These are phyloP conservation scores for Pythium phragmitis DNA, from an alignment of 352 stramenopile genomes.

Conservation along the genomic window DNA sequence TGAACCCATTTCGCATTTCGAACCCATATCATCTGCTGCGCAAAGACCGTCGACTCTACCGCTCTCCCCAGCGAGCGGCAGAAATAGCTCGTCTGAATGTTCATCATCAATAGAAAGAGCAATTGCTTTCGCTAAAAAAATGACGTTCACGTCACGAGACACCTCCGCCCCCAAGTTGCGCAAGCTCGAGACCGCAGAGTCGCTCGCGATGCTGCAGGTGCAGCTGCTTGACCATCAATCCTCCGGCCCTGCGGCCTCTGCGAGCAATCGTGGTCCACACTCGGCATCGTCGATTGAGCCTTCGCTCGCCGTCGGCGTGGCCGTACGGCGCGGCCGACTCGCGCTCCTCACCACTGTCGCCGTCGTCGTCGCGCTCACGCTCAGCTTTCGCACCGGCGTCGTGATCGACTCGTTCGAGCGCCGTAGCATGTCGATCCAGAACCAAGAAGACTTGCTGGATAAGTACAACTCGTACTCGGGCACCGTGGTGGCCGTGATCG, in stretches of 20 bases:
- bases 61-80: no score
- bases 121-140: not conserved
- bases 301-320: not conserved
- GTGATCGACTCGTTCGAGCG: no score
- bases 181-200: not conserved
- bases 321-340: not conserved
- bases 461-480: no score
- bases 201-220: not conserved
- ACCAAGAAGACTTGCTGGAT: no score
- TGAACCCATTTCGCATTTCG: no score
- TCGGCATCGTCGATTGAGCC: not conserved
- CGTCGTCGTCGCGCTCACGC: not conserved
- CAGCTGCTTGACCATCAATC: not conserved
- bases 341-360: not conserved
- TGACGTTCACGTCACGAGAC: not conserved
- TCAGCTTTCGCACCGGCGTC: no score
- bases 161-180: not conserved
- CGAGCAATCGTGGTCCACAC: not conserved
- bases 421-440: no score
- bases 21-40: no score
- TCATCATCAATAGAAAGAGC: no score
- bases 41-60: no score
- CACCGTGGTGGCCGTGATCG: no score
- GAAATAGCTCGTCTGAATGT: no score
- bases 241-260: not conserved